Evolutionary conservation across 148 eudicot species (phyloP), one percentile per base, ranked within the genome.

Genomic region (Dysphania ambrosioides): DNA sequence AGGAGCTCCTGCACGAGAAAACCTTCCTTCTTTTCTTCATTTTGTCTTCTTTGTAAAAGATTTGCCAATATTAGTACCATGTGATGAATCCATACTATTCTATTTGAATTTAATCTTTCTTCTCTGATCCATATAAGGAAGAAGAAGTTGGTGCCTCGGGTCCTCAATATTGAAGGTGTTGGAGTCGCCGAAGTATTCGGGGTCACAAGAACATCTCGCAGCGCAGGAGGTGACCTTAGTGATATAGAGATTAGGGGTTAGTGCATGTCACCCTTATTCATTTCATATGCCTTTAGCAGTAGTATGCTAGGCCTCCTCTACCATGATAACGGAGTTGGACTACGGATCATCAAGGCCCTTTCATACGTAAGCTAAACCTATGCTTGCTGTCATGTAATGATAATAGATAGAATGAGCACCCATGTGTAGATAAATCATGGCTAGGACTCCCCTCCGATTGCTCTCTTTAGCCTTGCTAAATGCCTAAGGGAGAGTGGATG

Each of bases 101-200:
- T 44, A 44, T 44, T 44, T 44, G 51, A 44, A 44, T 44, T 44
- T 19, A 44, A 44, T 11, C 51, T 15, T 44, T 10, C n/a, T n/a
- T n/a, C n/a, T n/a, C n/a, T n/a, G n/a, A n/a, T n/a, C n/a, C n/a
- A n/a, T n/a, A n/a, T n/a, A n/a, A n/a, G n/a, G n/a, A n/a, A n/a
- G n/a, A n/a, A n/a, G n/a, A 41, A 41, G 44, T 41, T 41, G 8
- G 44, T 41, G 44, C 44, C 44, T 41, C 44, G 56, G 56, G 56
- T 51, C 56, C 56, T 51, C 56, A 51, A 51, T 51, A 51, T 15
- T 51, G 56, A 51, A 51, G n/a, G 21, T 51, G 56, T 15, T 18
- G 56, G 56, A 51, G 56, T 51, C 56, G 6, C 56, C 56, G 56
- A 51, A 51, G 56, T 51, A 51, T 51, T 51, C n/a, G 56, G 56